These are phyloP conservation scores for Gonium pectorale DNA, from an alignment of 139 green algal species.

Conservation along the genomic window DNA sequence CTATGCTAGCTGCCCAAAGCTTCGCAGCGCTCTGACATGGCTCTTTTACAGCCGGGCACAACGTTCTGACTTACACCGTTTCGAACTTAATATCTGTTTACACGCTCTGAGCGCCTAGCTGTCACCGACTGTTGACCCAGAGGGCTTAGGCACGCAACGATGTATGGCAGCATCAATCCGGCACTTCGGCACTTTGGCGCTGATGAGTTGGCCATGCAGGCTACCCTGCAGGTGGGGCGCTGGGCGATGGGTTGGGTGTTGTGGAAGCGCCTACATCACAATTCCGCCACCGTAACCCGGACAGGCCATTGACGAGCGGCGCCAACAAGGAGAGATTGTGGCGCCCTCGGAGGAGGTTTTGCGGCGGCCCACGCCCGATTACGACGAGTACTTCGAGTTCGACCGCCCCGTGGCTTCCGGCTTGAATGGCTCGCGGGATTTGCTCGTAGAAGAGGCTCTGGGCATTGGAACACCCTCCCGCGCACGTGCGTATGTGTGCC, in stretches of 20 bases:
- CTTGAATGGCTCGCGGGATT: background rate
- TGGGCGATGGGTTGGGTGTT: background rate
- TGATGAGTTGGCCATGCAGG: constrained; percentile 1
- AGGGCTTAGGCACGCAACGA: background rate
- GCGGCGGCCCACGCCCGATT: background rate
- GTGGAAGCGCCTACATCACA: background rate
- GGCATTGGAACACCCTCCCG: background rate
- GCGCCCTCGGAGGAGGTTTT: background rate
- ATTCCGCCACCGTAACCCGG: too few species aligned
- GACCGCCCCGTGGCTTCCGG: constrained; percentile 12
- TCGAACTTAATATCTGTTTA: too few species aligned
- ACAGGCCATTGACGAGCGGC: background rate
- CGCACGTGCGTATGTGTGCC: background rate
- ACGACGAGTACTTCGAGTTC: constrained; percentile 37
- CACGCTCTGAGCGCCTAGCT: too few species aligned
- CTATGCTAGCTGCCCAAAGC: too few species aligned
- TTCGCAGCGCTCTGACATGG: background rate
- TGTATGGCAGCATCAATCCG: constrained; percentile 20
- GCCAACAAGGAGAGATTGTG: background rate
- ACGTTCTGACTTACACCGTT: background rate
- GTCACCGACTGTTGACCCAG: background rate
- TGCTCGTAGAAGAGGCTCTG: constrained; percentile 20
- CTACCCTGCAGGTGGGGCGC: background rate
- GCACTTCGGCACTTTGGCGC: constrained; percentile 28
- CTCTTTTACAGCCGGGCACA: background rate